A percentile compares a stretch with the other conserved stretches of the same genome.
Evolutionary conservation across 805 yeast species (phyloP).

Genomic region (Kuraishia piskuri): DNA sequence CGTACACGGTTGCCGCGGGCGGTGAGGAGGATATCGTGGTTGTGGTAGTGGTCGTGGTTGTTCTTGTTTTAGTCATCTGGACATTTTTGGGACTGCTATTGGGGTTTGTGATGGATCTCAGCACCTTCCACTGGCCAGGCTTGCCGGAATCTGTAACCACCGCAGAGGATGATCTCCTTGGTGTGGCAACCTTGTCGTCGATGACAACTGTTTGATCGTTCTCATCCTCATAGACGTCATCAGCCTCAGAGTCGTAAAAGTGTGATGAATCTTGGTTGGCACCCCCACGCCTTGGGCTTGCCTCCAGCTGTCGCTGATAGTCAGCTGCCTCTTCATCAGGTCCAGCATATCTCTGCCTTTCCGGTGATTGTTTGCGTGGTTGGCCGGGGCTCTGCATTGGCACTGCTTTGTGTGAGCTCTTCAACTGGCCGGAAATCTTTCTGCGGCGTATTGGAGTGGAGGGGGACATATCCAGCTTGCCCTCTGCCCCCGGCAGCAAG

Average conservation of each 20-base stretch:
- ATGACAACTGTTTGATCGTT: not conserved
- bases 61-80: slow-evolving; percentile 1
- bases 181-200: not conserved
- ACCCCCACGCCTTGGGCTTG: not conserved
- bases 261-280: not conserved
- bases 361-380: slow-evolving; percentile 63
- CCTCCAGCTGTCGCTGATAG: not conserved
- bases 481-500: slow-evolving; percentile 18
- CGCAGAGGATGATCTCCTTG: slow-evolving; percentile 1
- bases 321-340: not conserved
- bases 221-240: not conserved
- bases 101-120: slow-evolving; percentile 3
- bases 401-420: slow-evolving; percentile 66
- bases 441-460: slow-evolving; percentile 71
- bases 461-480: slow-evolving; percentile 33
- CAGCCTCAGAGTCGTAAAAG: not conserved
- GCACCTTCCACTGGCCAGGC: slow-evolving; percentile 2
- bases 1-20: not conserved
- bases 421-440: slow-evolving; percentile 59
- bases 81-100: slow-evolving; percentile 2
- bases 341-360: not conserved
- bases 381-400: slow-evolving; percentile 96
- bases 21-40: slow-evolving; percentile 4
- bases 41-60: slow-evolving; percentile 4
- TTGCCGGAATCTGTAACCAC: not conserved